These are phyloP conservation scores for Aureobasidium sp. DNA, from an alignment of 2,329 filamentous ascomycete species.

Conservation along the genomic window DNA sequence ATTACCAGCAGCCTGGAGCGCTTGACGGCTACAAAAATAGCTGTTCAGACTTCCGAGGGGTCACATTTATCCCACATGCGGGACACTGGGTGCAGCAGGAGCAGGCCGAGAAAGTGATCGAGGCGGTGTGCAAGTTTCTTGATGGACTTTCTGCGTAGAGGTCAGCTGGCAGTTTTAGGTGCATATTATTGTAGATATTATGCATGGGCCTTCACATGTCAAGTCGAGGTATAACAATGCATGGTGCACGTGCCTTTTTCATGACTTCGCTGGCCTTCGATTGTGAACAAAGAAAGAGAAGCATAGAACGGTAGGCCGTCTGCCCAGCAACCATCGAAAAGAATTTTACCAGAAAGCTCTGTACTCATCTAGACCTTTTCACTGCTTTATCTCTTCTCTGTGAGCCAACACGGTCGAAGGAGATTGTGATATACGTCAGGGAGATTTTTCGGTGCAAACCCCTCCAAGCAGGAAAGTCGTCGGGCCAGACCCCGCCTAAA, in stretches of 20 bases:
- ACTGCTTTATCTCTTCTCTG: neutral
- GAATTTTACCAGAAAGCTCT: neutral
- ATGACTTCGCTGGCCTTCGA: neutral
- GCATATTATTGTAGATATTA: neutral
- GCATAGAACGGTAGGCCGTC: neutral
- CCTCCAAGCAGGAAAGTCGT: neutral
- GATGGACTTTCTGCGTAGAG: neutral
- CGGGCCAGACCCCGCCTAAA: slow-evolving; percentile 4
- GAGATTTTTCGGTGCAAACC: neutral
- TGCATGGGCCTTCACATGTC: slow-evolving; percentile 1
- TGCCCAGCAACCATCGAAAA: neutral
- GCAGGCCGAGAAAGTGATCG: slow-evolving; percentile 45
- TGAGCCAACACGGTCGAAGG: neutral
- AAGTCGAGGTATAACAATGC: neutral
- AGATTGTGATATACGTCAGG: neutral
- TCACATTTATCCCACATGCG: slow-evolving; percentile 47
- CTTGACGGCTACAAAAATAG: slow-evolving; percentile 46
- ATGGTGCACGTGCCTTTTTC: neutral
- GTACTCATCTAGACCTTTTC: neutral
- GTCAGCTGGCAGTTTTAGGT: neutral
- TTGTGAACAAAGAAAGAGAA: neutral
- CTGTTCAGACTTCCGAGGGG: slow-evolving; percentile 46
- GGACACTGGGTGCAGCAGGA: slow-evolving; percentile 67
- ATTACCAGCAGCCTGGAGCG: slow-evolving; percentile 56
- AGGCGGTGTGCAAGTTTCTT: slow-evolving; percentile 39